A percentile compares a stretch with the other conserved stretches of the same genome.
These are phyloP conservation scores for Tylopilus vinaceipallidus DNA, from an alignment of 768 basidiomycete species.

Conservation along the genomic window DNA sequence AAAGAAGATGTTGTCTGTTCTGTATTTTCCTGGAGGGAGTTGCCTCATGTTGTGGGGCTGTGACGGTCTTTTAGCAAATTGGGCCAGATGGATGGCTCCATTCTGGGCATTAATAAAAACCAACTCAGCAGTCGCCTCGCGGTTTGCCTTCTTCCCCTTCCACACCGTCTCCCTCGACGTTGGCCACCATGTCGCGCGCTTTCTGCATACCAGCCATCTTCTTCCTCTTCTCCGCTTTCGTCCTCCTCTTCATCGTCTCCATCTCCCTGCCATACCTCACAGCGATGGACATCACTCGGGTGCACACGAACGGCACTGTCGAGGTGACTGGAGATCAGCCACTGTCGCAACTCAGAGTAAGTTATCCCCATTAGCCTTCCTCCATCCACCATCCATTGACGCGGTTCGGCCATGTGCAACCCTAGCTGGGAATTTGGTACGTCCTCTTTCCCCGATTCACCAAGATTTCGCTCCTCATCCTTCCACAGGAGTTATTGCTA, in stretches of 20 bases:
- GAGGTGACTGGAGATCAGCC: constrained; percentile 21
- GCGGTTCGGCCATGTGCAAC: constrained; percentile 5
- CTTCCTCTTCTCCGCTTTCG: constrained; percentile 58
- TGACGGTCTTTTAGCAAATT: constrained; percentile 1
- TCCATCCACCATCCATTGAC: background rate
- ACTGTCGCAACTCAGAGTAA: constrained; percentile 52
- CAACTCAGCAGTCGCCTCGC: background rate
- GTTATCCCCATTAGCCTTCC: constrained; percentile 24
- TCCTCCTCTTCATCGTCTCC: constrained; percentile 65
- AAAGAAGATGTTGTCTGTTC: too few species aligned
- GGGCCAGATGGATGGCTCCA: constrained; percentile 6
- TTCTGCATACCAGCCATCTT: constrained; percentile 64
- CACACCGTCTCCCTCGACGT: constrained; percentile 3
- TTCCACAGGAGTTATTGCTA: constrained; percentile 59
- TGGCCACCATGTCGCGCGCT: constrained; percentile 38
- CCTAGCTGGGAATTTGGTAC: constrained; percentile 72
- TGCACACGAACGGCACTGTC: constrained; percentile 41
- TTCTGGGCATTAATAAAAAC: constrained; percentile 19
- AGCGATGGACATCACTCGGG: constrained; percentile 63
- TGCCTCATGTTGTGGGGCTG: background rate
- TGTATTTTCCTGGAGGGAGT: too few species aligned
- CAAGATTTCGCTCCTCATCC: constrained; percentile 2
- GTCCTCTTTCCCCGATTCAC: constrained; percentile 7
- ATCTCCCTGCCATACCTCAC: constrained; percentile 71
- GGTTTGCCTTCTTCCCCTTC: constrained; percentile 3